Evolutionary conservation across 768 basidiomycete species (phyloP).

Genomic region (Hirschioporus abietinus): DNA sequence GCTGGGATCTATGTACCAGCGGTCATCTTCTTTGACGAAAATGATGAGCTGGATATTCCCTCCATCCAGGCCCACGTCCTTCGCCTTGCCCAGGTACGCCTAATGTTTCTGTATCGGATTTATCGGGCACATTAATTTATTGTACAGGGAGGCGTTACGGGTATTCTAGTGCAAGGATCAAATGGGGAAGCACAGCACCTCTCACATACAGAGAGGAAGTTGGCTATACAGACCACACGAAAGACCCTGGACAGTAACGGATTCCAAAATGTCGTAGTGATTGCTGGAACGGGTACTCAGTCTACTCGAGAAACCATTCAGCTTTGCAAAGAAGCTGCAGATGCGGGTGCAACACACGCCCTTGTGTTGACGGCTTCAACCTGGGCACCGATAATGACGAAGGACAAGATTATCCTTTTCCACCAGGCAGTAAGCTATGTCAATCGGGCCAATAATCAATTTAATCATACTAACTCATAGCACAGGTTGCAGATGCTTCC

Average conservation of each 20-base stretch:
- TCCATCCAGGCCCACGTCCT: constrained; percentile 68
- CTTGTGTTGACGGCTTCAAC: constrained; percentile 72
- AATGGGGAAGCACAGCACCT: constrained; percentile 77
- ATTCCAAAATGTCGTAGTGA: constrained; percentile 58
- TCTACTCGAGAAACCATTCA: constrained; percentile 71
- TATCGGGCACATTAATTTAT: constrained; percentile 20
- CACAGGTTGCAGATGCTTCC: constrained; percentile 61
- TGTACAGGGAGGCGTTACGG: constrained; percentile 63
- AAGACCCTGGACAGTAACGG: constrained; percentile 69
- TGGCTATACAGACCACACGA: constrained; percentile 58
- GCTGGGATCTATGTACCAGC: constrained; percentile 75
- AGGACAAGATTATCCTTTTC: constrained; percentile 58
- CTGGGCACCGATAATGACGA: constrained; percentile 62
- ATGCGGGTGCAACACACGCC: constrained; percentile 76
- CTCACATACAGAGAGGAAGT: constrained; percentile 64
- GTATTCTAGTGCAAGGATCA: constrained; percentile 68
- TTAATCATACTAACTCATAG: constrained; percentile 14
- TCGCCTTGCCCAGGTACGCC: constrained; percentile 60
- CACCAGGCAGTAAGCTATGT: constrained; percentile 47
- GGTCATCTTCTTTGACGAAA: constrained; percentile 63
- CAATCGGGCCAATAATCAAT: neutral
- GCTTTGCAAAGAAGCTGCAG: constrained; percentile 67
- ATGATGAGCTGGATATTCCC: constrained; percentile 65
- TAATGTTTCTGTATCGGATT: constrained; percentile 12
- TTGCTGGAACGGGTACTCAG: constrained; percentile 82